These are phyloP conservation scores for Craspedostauros australis DNA, from an alignment of 108 stramenopile genomes.

Conservation along the genomic window DNA sequence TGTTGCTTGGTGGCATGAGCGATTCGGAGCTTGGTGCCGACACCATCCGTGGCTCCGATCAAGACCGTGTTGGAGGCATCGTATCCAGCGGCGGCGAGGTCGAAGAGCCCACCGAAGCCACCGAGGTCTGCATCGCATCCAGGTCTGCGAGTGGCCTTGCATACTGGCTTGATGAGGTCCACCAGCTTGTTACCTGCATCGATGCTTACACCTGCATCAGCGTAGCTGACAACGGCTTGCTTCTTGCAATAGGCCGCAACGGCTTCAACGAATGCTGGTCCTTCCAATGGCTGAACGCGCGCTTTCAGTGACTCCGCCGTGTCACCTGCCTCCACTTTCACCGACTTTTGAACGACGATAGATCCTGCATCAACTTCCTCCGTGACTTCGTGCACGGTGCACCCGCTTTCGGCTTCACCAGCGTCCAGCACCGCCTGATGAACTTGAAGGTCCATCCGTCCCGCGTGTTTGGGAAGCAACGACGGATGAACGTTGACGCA, in stretches of 20 bases:
- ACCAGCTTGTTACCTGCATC: constrained; percentile 95
- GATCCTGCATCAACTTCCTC: constrained; percentile 97
- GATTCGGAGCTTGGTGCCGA: constrained; percentile 96
- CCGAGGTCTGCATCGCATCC: constrained; percentile 96
- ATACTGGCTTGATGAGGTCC: constrained; percentile 92
- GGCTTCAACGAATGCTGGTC: constrained; percentile 93
- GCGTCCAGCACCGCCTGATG: constrained; percentile 97
- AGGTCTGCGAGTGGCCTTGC: constrained; percentile 84
- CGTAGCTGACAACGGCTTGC: constrained; percentile 84
- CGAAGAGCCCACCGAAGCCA: constrained; percentile 95
- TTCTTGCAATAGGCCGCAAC: constrained; percentile 67
- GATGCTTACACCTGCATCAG: constrained; percentile 95
- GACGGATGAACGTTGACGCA: constrained; percentile 99
- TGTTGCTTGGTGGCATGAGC: constrained; percentile 81
- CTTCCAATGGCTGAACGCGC: constrained; percentile 95
- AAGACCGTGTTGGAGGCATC: constrained; percentile 84
- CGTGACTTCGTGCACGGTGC: constrained; percentile 97
- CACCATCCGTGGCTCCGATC: constrained; percentile 97
- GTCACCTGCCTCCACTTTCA: constrained; percentile 73
- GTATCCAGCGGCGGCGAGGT: constrained; percentile 92
- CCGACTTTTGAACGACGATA: constrained; percentile 86
- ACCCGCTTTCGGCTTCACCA: constrained; percentile 87
- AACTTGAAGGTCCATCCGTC: constrained; percentile 97
- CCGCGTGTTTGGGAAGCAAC: constrained; percentile 95
- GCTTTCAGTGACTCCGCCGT: constrained; percentile 94